These are phyloP conservation scores for Thraustochytrium sp. DNA, from an alignment of 352 stramenopile genomes.

Conservation along the genomic window DNA sequence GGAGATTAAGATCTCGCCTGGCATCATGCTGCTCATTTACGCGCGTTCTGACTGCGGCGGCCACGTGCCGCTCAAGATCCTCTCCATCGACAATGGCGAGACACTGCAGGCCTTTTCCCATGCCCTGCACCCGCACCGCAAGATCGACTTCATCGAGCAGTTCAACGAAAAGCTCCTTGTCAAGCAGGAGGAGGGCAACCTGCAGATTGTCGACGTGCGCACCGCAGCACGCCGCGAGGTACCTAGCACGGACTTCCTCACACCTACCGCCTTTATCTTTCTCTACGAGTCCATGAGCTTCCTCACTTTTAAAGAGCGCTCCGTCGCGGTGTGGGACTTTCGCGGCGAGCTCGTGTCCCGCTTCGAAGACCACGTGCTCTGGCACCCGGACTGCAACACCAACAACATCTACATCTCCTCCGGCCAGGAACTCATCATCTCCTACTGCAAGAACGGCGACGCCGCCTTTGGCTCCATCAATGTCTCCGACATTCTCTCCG, in stretches of 20 bases:
- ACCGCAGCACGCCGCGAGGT: conserved; percentile 9
- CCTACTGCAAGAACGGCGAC: conserved; percentile 26
- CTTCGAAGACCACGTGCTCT: conserved; percentile 25
- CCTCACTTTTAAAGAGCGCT: conserved; percentile 27
- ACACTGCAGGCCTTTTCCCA: neutral
- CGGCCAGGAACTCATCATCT: conserved; percentile 37
- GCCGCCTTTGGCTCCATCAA: conserved; percentile 5
- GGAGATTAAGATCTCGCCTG: conserved; percentile 40
- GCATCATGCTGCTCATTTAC: conserved; percentile 44
- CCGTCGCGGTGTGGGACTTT: conserved; percentile 31
- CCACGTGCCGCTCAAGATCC: conserved; percentile 15
- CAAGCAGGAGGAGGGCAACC: conserved; percentile 34
- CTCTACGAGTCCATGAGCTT: conserved; percentile 32
- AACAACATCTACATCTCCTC: conserved; percentile 42
- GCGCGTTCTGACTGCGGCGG: neutral
- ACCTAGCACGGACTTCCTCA: conserved; percentile 17
- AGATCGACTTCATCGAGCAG: conserved; percentile 45
- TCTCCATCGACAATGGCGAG: conserved; percentile 25
- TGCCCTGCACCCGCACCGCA: neutral
- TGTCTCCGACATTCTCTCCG: conserved; percentile 23
- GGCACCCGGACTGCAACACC: conserved; percentile 41
- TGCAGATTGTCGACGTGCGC: conserved; percentile 9
- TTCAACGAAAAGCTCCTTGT: conserved; percentile 42
- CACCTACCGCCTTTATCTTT: conserved; percentile 37
- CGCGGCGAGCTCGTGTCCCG: conserved; percentile 20